Conservation (phyloP, 352 stramenopile species). For the Phytophthora brassicae region DNA sequence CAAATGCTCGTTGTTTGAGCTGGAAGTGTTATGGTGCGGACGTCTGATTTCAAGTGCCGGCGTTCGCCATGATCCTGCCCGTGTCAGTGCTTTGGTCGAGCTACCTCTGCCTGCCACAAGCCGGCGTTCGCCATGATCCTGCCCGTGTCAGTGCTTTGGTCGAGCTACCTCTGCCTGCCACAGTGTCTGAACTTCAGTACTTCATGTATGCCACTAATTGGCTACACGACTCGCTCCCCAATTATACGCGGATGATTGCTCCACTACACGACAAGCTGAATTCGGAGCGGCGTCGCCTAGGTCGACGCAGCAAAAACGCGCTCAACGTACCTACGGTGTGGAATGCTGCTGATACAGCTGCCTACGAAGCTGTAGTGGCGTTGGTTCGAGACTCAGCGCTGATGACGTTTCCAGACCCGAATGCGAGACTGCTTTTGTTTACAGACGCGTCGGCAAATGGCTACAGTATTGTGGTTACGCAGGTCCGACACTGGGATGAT, state of each 20-base stretch:
- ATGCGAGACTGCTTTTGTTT: background rate
- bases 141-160: background rate
- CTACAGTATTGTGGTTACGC: background rate
- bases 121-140: background rate
- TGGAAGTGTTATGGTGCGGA: slow-evolving; percentile 14
- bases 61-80: too few species aligned
- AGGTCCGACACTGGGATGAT: background rate
- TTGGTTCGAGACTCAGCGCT: background rate
- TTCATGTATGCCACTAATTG: background rate
- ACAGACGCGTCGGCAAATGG: background rate
- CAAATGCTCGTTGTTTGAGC: slow-evolving; percentile 19
- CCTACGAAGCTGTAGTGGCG: background rate
- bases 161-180: background rate
- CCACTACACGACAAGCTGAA: background rate
- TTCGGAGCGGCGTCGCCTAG: background rate
- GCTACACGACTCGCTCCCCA: background rate
- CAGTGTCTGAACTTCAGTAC: background rate
- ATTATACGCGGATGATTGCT: background rate
- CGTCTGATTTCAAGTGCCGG: too few species aligned
- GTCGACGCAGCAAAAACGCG: background rate
- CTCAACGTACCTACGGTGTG: background rate
- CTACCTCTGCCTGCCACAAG: too few species aligned
- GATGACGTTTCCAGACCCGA: background rate
- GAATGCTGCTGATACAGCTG: background rate
- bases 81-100: background rate